These are phyloP conservation scores for Phragmites australis DNA, from an alignment of 176 grass and related monocot species.

Conservation along the genomic window DNA sequence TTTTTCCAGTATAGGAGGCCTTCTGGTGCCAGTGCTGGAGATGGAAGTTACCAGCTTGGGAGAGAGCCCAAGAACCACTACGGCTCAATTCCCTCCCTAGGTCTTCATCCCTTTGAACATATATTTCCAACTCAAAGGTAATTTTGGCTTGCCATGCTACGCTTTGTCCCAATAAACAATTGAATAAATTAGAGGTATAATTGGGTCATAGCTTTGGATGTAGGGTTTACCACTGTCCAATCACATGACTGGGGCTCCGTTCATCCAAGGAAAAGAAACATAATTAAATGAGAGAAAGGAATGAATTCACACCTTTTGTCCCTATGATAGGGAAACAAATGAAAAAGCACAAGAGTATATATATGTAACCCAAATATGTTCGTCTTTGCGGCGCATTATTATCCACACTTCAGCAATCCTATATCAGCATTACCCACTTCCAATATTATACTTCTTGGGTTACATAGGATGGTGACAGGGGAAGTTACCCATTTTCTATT, in stretches of 20 bases:
- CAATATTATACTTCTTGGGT: neutral
- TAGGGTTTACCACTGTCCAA: neutral
- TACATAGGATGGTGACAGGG: neutral
- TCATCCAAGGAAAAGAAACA: slow-evolving; percentile 19
- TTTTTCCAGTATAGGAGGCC: too few relatives aligned
- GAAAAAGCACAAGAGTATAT: slow-evolving; percentile 9
- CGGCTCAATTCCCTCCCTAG: too few relatives aligned
- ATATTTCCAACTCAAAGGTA: neutral
- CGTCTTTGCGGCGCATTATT: neutral
- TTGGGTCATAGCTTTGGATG: slow-evolving; percentile 2
- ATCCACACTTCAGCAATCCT: slow-evolving; percentile 19
- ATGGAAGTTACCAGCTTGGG: too few relatives aligned
- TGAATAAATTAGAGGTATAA: neutral
- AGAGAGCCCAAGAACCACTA: too few relatives aligned
- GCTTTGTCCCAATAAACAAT: neutral
- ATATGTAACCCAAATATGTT: neutral
- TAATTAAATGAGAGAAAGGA: neutral
- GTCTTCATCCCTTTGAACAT: neutral
- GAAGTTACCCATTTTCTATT: slow-evolving; percentile 3
- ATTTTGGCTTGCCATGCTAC: neutral
- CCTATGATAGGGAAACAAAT: slow-evolving; percentile 26
- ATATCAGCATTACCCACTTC: slow-evolving; percentile 33
- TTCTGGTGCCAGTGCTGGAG: too few relatives aligned
- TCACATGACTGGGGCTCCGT: neutral
- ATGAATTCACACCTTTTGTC: neutral